These are phyloP conservation scores for Pelargonium myrrhifolium DNA, from an alignment of 441 rosid genomes.

Conservation along the genomic window DNA sequence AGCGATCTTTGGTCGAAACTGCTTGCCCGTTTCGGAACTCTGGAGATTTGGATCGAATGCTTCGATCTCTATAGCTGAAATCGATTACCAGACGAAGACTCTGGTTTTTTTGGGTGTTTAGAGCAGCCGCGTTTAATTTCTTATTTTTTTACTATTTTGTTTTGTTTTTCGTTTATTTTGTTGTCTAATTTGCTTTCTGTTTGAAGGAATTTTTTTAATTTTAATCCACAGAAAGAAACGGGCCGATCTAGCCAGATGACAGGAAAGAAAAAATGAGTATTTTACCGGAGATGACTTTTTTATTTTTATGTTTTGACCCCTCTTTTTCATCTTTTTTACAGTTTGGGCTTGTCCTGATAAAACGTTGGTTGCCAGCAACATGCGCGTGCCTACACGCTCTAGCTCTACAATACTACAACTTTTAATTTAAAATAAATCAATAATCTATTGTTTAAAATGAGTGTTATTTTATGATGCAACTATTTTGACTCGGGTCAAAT, in stretches of 20 bases:
- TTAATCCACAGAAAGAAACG: too few relatives aligned
- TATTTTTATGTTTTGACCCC: too few relatives aligned
- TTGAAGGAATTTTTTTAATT: too few relatives aligned
- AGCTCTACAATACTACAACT: too few relatives aligned
- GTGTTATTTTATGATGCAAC: too few relatives aligned
- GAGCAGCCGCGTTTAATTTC: slow-evolving; percentile 2
- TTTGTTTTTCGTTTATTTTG: not conserved
- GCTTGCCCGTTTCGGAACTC: not conserved
- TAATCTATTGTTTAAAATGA: too few relatives aligned
- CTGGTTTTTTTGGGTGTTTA: not conserved
- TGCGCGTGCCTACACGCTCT: not conserved
- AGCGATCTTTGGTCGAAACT: not conserved
- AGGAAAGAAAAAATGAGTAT: too few relatives aligned
- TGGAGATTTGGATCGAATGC: not conserved
- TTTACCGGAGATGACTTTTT: too few relatives aligned
- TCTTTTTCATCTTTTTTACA: too few relatives aligned
- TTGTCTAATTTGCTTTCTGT: not conserved
- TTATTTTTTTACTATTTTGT: not conserved
- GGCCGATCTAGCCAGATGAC: too few relatives aligned
- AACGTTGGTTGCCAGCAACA: not conserved
- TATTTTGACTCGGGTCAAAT: too few relatives aligned
- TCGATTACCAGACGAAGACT: slow-evolving; percentile 1
- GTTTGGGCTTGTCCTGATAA: not conserved
- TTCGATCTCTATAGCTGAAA: not conserved
- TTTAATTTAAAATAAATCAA: too few relatives aligned